Evolutionary conservation across 2,329 filamentous ascomycete species (phyloP).

Genomic region (Nemania bipapillata): DNA sequence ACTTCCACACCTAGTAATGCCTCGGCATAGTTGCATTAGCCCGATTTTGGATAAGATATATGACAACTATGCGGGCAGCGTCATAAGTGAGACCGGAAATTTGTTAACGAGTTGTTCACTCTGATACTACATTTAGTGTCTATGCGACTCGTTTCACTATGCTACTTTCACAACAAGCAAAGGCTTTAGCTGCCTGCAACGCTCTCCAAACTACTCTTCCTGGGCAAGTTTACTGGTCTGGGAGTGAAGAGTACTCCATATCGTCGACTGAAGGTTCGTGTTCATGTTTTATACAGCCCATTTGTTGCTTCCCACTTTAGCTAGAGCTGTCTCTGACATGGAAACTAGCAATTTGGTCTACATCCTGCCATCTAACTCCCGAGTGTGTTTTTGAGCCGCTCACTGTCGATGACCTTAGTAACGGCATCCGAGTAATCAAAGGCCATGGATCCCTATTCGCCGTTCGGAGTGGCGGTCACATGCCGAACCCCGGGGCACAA

Average conservation of each 20-base stretch:
- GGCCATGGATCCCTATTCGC: conserved; percentile 50
- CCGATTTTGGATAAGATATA: background rate
- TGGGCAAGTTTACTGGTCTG: background rate
- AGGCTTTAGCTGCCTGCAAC: background rate
- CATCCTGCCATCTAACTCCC: conserved; percentile 28
- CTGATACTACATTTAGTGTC: background rate
- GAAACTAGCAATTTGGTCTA: conserved; percentile 44
- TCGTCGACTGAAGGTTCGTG: background rate
- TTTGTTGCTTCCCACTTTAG: background rate
- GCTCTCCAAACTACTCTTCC: background rate
- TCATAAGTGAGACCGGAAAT: background rate
- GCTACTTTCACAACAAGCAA: background rate
- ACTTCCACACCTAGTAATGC: background rate
- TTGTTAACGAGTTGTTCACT: background rate
- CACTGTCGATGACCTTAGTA: conserved; percentile 5
- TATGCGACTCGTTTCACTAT: background rate
- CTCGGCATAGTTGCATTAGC: background rate
- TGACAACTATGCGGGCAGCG: background rate
- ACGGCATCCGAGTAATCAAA: conserved; percentile 28
- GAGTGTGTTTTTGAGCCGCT: conserved; percentile 35
- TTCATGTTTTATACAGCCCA: background rate
- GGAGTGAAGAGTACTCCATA: background rate
- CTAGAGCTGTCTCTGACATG: background rate
- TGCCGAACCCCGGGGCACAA: conserved; percentile 55
- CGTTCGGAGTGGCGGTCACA: conserved; percentile 59